phyloP scores from a whole-genome alignment of 495 filamentous ascomycete genomes.

The Astrothelium subdiscretum region DNA sequence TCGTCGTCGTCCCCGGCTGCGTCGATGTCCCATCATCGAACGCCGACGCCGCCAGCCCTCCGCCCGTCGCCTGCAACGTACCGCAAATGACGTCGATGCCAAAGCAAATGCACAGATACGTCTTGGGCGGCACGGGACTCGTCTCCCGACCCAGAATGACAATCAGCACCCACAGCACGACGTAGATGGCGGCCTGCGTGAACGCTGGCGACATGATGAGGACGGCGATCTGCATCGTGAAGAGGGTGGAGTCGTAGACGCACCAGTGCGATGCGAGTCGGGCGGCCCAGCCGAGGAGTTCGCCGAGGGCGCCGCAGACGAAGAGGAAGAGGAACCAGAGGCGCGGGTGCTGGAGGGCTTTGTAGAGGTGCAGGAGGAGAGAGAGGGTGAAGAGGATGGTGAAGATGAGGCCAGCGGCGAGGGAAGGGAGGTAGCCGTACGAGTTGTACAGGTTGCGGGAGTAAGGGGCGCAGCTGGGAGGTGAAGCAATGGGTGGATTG shows the following conservation, averaged over 20 bases:
- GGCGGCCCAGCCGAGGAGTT: constrained; percentile 36
- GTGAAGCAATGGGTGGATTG: not conserved
- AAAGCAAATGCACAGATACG: constrained; percentile 14
- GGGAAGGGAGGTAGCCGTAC: constrained; percentile 42
- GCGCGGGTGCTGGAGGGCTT: constrained; percentile 30
- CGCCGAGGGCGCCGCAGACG: constrained; percentile 39
- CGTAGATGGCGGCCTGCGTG: constrained; percentile 17
- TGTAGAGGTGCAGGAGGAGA: constrained; percentile 35
- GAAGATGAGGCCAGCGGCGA: constrained; percentile 40
- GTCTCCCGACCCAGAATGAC: constrained; percentile 9
- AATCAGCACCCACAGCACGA: constrained; percentile 14
- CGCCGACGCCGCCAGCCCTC: constrained; percentile 10
- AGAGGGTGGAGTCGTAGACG: constrained; percentile 13
- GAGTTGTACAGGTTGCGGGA: not conserved
- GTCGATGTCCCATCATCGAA: not conserved
- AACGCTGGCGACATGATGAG: constrained; percentile 19
- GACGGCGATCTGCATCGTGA: constrained; percentile 23
- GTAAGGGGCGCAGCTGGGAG: not conserved
- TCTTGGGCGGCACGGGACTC: constrained; percentile 13
- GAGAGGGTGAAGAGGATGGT: constrained; percentile 34
- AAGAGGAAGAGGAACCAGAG: constrained; percentile 48
- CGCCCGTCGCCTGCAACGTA: constrained; percentile 15
- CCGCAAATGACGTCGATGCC: constrained; percentile 15
- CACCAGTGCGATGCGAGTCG: constrained; percentile 18
- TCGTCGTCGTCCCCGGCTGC: constrained; percentile 6